phyloP scores from a whole-genome alignment of 768 basidiomycete species.

The Podaxis mareebaensis region DNA sequence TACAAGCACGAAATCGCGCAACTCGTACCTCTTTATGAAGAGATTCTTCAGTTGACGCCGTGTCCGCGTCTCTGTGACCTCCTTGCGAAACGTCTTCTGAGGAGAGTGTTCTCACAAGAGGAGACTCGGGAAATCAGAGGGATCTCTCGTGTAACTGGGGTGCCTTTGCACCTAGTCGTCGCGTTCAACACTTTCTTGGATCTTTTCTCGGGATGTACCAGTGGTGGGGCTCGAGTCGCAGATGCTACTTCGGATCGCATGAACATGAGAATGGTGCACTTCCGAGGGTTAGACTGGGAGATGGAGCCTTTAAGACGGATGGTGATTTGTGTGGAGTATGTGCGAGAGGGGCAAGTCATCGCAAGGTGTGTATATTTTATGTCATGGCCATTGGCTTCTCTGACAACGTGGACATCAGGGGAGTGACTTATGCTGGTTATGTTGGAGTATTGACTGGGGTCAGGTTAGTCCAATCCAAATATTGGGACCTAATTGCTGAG shows the following conservation, averaged over 20 bases:
- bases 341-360: constrained; percentile 30
- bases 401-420: constrained; percentile 21
- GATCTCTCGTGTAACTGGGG: constrained; percentile 28
- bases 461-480: constrained; percentile 21
- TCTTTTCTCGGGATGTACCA: constrained; percentile 38
- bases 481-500: not conserved
- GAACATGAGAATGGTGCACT: constrained; percentile 31
- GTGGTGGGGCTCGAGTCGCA: constrained; percentile 31
- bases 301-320: constrained; percentile 37
- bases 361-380: constrained; percentile 29
- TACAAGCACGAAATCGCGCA: constrained; percentile 27
- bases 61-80: constrained; percentile 26
- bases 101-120: constrained; percentile 31
- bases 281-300: constrained; percentile 39
- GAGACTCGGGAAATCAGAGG: constrained; percentile 36
- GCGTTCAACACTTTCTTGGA: constrained; percentile 42
- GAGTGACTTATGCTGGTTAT: constrained; percentile 41
- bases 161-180: constrained; percentile 34
- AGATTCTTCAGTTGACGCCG: constrained; percentile 25
- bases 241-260: constrained; percentile 20
- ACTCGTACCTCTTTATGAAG: constrained; percentile 30
- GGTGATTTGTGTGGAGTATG: constrained; percentile 35
- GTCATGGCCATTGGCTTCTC: not conserved
- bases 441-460: constrained; percentile 39
- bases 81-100: constrained; percentile 27